These are phyloP conservation scores for Russula olivacea DNA, from an alignment of 768 basidiomycete species.

Conservation along the genomic window DNA sequence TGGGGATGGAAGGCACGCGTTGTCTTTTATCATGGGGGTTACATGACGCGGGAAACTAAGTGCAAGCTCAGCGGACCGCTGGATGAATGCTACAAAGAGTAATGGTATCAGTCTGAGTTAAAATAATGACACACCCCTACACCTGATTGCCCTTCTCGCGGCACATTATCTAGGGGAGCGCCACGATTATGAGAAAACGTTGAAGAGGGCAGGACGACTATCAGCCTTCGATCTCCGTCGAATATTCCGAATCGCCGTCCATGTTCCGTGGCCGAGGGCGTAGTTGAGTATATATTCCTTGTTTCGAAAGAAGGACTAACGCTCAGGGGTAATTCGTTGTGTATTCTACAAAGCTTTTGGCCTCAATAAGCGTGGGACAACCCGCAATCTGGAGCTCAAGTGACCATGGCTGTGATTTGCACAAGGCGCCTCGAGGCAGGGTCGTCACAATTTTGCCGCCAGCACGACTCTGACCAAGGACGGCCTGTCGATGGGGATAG, in stretches of 20 bases:
- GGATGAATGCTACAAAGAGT: neutral
- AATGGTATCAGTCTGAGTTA: slow-evolving; percentile 12
- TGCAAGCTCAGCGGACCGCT: slow-evolving; percentile 10
- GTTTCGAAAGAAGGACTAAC: neutral
- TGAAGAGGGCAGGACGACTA: neutral
- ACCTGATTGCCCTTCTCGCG: neutral
- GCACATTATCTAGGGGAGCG: slow-evolving; percentile 4
- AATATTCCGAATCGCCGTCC: neutral
- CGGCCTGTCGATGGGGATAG: no score
- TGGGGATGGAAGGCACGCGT: neutral
- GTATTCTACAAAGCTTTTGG: neutral
- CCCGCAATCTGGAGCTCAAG: neutral
- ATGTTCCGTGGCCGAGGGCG: neutral
- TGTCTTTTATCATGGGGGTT: slow-evolving; percentile 2
- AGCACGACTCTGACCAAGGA: neutral
- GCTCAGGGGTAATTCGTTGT: neutral
- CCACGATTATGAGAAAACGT: neutral
- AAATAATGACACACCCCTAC: neutral
- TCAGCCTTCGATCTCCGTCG: neutral
- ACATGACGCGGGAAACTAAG: neutral
- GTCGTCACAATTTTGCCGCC: neutral
- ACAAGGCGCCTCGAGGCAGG: neutral
- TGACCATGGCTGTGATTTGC: neutral
- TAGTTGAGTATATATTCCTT: neutral
- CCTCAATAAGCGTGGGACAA: neutral